Evolutionary conservation across 1,139 yeast genomes (phyloP).

Genomic region (Sugiyamaella sp.): DNA sequence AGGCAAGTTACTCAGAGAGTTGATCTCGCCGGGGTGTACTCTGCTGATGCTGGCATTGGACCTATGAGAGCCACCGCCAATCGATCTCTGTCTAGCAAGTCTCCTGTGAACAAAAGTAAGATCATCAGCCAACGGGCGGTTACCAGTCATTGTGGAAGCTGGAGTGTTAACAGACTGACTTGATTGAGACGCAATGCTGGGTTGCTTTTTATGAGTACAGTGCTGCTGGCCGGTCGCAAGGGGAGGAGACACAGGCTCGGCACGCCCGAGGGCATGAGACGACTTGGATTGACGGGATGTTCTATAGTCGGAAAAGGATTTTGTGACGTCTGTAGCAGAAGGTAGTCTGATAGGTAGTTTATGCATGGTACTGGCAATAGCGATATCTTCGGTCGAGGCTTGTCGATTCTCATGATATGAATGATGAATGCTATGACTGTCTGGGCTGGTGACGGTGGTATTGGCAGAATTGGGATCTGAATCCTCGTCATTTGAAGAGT

Average conservation of each 20-base stretch:
- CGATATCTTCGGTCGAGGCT: neutral
- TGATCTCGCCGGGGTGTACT: neutral
- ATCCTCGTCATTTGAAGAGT: slow-evolving; percentile 20
- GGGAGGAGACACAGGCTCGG: slow-evolving; percentile 4
- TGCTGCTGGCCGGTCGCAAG: slow-evolving; percentile 5
- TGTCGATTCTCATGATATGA: neutral
- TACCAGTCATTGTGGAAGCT: slow-evolving; percentile 14
- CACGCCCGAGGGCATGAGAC: slow-evolving; percentile 7
- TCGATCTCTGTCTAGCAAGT: slow-evolving; percentile 21
- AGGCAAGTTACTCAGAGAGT: neutral
- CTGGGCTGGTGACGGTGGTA: neutral
- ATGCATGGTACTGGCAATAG: neutral
- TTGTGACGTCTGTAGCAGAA: slow-evolving; percentile 2
- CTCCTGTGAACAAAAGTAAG: slow-evolving; percentile 21
- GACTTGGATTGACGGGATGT: slow-evolving; percentile 6
- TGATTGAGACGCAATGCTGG: neutral
- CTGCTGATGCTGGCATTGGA: slow-evolving; percentile 4
- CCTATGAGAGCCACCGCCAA: slow-evolving; percentile 13
- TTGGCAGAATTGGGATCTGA: neutral
- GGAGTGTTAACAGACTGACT: neutral
- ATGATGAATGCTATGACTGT: neutral
- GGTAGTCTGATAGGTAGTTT: slow-evolving; percentile 10
- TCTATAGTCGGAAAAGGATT: slow-evolving; percentile 7
- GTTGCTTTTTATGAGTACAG: neutral
- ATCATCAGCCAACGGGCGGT: slow-evolving; percentile 21